Conservation (phyloP, 225 moss, liverwort and hornwort species). For the Sphagnum tenellum region DNA sequence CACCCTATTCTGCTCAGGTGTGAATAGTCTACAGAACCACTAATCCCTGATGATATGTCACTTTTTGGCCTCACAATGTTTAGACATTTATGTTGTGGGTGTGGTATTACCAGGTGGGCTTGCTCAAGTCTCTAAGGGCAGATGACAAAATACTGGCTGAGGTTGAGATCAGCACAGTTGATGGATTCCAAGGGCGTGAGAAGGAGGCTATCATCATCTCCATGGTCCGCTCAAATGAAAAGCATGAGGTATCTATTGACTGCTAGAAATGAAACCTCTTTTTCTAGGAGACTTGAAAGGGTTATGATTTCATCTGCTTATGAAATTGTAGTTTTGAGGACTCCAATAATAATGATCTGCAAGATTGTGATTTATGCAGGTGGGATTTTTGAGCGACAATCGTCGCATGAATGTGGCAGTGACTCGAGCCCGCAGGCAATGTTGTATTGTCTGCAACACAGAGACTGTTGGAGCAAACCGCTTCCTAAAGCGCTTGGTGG, state of each 20-base stretch:
- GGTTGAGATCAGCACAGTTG: constrained; percentile 87
- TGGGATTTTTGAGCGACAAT: constrained; percentile 88
- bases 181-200: constrained; percentile 99
- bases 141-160: constrained; percentile 59
- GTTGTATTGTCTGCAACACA: constrained; percentile 82
- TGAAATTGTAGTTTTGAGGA: too few species aligned
- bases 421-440: constrained; percentile 88
- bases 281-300: background rate
- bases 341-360: too few species aligned
- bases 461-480: constrained; percentile 73
- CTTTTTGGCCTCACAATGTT: too few species aligned
- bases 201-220: constrained; percentile 99
- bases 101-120: constrained; percentile 45
- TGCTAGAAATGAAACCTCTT: background rate
- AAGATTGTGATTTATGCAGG: constrained; percentile 24
- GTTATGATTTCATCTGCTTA: background rate
- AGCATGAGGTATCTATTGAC: constrained; percentile 50
- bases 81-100: background rate
- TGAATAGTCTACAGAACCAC: too few species aligned
- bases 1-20: constrained; percentile 91
- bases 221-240: constrained; percentile 96
- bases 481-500: constrained; percentile 76
- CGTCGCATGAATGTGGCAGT: constrained; percentile 98
- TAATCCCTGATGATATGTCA: background rate
- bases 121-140: constrained; percentile 65